Conservation (phyloP, 2,329 filamentous ascomycete genomes). For the Dichotomopilus funicola region DNA sequence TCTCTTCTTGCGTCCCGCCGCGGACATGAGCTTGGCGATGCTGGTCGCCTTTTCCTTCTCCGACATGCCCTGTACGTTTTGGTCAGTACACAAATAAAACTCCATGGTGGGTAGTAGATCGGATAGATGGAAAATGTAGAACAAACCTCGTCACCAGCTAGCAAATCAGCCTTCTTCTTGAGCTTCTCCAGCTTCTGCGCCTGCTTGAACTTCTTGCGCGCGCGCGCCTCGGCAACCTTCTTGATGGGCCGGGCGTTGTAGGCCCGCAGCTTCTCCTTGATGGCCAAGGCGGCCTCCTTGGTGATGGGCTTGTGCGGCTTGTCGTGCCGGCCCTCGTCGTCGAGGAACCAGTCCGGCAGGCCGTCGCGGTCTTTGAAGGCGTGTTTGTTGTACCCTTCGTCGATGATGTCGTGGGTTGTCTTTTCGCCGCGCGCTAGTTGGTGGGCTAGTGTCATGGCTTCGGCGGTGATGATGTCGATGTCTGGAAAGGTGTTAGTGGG, state of each 20-base stretch:
- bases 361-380: constrained; percentile 87
- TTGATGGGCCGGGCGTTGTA: constrained; percentile 96
- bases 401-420: constrained; percentile 70
- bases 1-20: constrained; percentile 72
- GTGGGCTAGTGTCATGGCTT: constrained; percentile 96
- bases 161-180: constrained; percentile 89
- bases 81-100: neutral
- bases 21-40: constrained; percentile 75
- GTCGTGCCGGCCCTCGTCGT: constrained; percentile 82
- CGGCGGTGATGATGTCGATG: constrained; percentile 98
- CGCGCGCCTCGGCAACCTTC: constrained; percentile 95
- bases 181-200: constrained; percentile 88
- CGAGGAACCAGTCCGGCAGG: constrained; percentile 94
- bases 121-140: neutral
- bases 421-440: constrained; percentile 82
- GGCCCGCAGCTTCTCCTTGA: constrained; percentile 89
- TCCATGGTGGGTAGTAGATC: too few relatives aligned
- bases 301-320: constrained; percentile 82
- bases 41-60: constrained; percentile 91
- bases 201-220: constrained; percentile 93
- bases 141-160: constrained; percentile 70
- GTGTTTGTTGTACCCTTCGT: constrained; percentile 91
- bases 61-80: constrained; percentile 55
- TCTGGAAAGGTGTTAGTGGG: constrained; percentile 42
- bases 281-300: constrained; percentile 80